phyloP scores from a whole-genome alignment of 805 yeast genomes.

The Jamesozyma lodderae region DNA sequence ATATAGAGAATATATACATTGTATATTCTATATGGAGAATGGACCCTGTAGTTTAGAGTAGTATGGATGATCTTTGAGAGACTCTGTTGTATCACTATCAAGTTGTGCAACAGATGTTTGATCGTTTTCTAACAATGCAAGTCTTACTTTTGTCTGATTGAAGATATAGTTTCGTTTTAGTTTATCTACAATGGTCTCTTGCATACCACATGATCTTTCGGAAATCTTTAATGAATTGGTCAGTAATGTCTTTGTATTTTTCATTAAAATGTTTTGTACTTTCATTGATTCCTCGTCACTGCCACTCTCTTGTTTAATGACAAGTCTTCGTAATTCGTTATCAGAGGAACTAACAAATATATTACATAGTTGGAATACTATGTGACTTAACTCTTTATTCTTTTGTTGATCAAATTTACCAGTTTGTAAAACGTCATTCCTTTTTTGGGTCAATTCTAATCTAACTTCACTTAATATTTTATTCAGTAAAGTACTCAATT shows the following conservation, averaged over 20 bases:
- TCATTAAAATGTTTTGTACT: conserved; percentile 13
- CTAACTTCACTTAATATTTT: conserved; percentile 13
- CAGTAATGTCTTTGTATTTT: conserved; percentile 20
- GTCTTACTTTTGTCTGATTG: conserved; percentile 17
- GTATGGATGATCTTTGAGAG: conserved; percentile 18
- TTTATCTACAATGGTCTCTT: conserved; percentile 25
- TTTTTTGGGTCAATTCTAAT: conserved; percentile 8
- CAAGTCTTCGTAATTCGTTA: conserved; percentile 19
- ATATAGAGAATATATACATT: too few species aligned
- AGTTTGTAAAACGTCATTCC: conserved; percentile 7
- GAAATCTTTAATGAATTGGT: conserved; percentile 21
- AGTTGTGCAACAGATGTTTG: too few species aligned
- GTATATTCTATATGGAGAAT: too few species aligned
- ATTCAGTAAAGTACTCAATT: conserved; percentile 12
- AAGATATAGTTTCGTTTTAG: conserved; percentile 24
- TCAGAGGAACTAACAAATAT: conserved; percentile 18
- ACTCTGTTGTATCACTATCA: too few species aligned
- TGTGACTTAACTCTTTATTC: conserved; percentile 12
- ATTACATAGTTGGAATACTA: conserved; percentile 23
- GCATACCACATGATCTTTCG: conserved; percentile 23
- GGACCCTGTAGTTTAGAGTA: conserved; percentile 8
- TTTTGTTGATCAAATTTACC: conserved; percentile 7
- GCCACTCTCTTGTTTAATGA: neutral
- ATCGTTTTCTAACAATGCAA: too few species aligned
- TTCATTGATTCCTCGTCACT: conserved; percentile 1